These are phyloP conservation scores for Elongisporangium anandrum DNA, from an alignment of 352 stramenopile species.

Conservation along the genomic window DNA sequence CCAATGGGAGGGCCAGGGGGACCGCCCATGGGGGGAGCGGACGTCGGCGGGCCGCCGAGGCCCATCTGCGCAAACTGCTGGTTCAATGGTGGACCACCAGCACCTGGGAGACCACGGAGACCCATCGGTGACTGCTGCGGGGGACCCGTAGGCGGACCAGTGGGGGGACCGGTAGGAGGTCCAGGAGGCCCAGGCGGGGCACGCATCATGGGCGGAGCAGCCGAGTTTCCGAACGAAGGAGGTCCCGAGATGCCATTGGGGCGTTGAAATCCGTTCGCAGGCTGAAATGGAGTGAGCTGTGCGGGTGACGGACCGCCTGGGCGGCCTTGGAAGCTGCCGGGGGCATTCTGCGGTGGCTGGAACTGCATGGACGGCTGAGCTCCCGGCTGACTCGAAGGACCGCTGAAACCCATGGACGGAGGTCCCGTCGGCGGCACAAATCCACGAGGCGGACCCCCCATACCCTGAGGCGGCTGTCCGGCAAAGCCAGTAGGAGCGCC, in stretches of 20 bases:
- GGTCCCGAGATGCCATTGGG: background rate
- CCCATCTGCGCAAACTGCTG: slow-evolving; percentile 70
- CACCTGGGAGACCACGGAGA: slow-evolving; percentile 10
- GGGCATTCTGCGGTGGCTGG: slow-evolving; percentile 11
- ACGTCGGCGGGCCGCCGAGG: slow-evolving; percentile 30
- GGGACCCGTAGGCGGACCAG: slow-evolving; percentile 1
- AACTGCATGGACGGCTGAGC: slow-evolving; percentile 18
- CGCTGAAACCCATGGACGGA: slow-evolving; percentile 21
- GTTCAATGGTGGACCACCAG: slow-evolving; percentile 30
- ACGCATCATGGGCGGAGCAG: slow-evolving; percentile 28
- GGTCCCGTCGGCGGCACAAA: slow-evolving; percentile 19
- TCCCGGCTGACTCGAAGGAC: slow-evolving; percentile 25
- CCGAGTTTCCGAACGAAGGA: background rate
- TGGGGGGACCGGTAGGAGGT: background rate
- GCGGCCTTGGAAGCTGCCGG: background rate
- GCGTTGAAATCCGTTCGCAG: slow-evolving; percentile 6
- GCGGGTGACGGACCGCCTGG: background rate
- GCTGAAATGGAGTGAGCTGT: background rate
- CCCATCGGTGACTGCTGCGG: slow-evolving; percentile 9
- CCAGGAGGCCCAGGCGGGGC: slow-evolving; percentile 13
- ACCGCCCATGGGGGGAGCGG: background rate
- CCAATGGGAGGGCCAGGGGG: slow-evolving; percentile 14
- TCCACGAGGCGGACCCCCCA: slow-evolving; percentile 9
- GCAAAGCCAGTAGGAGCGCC: slow-evolving; percentile 9
- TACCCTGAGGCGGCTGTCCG: background rate